Evolutionary conservation across 2,329 filamentous ascomycete species (phyloP).

Genomic region (Geosmithia morbida): DNA sequence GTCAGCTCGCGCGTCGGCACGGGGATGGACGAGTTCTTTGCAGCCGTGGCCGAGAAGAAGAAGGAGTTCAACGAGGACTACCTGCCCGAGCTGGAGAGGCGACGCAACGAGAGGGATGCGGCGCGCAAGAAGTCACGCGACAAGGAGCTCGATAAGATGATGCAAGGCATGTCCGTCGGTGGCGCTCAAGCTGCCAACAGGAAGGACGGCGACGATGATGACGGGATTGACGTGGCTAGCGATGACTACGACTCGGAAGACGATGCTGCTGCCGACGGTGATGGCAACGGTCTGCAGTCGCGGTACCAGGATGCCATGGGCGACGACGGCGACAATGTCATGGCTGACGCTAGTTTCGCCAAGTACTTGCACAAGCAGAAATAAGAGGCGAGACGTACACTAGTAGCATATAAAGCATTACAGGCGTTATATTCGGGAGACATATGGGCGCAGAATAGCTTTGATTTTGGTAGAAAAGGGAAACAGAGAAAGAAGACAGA

Average conservation of each 20-base stretch:
- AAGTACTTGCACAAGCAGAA: slow-evolving; percentile 39
- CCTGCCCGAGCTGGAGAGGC: slow-evolving; percentile 74
- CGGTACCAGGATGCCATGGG: slow-evolving; percentile 66
- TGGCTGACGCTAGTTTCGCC: slow-evolving; percentile 45
- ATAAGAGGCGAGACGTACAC: slow-evolving; percentile 3
- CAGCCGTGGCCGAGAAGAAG: slow-evolving; percentile 73
- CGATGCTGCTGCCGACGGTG: slow-evolving; percentile 41
- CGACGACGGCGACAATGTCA: slow-evolving; percentile 35
- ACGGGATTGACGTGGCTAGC: slow-evolving; percentile 39
- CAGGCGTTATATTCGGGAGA: too few species aligned
- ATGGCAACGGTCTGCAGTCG: slow-evolving; percentile 52
- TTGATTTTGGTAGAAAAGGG: too few species aligned
- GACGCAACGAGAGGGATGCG: slow-evolving; percentile 60
- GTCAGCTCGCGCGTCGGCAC: slow-evolving; percentile 88
- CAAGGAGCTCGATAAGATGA: slow-evolving; percentile 78
- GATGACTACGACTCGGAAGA: slow-evolving; percentile 45
- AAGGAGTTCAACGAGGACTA: slow-evolving; percentile 85
- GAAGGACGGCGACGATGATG: slow-evolving; percentile 30
- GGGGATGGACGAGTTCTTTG: slow-evolving; percentile 87
- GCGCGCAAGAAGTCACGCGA: slow-evolving; percentile 59
- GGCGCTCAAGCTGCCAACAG: slow-evolving; percentile 6
- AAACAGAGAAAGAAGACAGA: too few species aligned
- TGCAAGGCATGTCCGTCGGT: slow-evolving; percentile 69
- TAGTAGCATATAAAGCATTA: too few species aligned
- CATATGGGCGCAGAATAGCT: too few species aligned